Base-by-base conservation (phyloP, 2,329 filamentous ascomycete genomes). In the Cladosporium sp. region DNA sequence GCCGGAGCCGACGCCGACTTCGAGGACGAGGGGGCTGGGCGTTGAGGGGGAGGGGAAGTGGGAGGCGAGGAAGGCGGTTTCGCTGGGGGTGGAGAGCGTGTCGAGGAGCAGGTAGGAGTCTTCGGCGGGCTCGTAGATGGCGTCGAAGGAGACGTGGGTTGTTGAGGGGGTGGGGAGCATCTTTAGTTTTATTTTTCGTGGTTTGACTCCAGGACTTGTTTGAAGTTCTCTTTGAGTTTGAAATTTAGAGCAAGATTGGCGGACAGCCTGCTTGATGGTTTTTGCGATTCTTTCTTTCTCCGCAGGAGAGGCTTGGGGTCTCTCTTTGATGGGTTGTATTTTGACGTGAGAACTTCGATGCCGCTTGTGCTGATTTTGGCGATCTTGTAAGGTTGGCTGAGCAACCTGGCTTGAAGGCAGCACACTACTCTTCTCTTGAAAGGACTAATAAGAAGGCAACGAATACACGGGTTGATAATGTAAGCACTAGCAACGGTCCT, bases 91-190 rank as follows among this genome's bases (percentile, higher is more conserved):
- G 0, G 91, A 92, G 42, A 98, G 79, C 0, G 91, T 95, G 72
- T 98, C 92, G 31, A 98, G 82, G 45, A 98, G 80, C 42, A 98
- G 81, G 67, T 89, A 98, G 4, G 91, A 96, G 74, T 98, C 93
- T 72, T 98, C 93, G 9, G 92, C 86, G 34, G 93, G 93, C 67
- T 96, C 91, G 72, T 98, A 98, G 61, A 97, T 85, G 52, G 86
- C 83, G 68, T 88, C 82, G 72, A 91, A 95, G 51, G 86, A 82
- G 55, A 97, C 88, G 73, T 98, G 93, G 18, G 87, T 87, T 2
- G 93, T 98, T 54, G 89, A 88, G 11, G 93, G 93, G 1, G 93
- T 98, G 9, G 92, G 91, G 28, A 98, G 82, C 91, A 96, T 95
- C 31, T 35, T 66, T 19, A 5, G 7, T 42, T 42, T 42, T 42